Evolutionary conservation across 345 rosid genomes (phyloP), one percentile per base, ranked within the genome.

Genomic region (Euphorbia tirucalli): DNA sequence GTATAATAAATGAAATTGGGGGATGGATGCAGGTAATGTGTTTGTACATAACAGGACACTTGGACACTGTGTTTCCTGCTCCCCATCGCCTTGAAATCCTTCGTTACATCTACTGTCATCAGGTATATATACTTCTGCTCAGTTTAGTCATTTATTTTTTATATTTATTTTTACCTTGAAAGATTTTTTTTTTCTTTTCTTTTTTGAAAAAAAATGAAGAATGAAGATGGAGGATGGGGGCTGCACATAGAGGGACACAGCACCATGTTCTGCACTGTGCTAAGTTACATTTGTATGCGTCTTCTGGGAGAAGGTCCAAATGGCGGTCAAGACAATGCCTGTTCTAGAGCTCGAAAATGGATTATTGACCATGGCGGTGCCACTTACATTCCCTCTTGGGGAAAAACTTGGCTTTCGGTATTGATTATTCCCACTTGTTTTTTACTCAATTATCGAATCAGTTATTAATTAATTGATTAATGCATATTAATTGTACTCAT

Each of bases 191-290:
- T n/a, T n/a, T n/a, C n/a, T n/a, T n/a, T n/a, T n/a, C n/a, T n/a
- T n/a, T n/a, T n/a, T n/a, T n/a, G n/a, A n/a, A n/a, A n/a, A n/a
- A n/a, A n/a, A n/a, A n/a, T n/a, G n/a, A n/a, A n/a, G 75, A 76
- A 76, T 37, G 75, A 76, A 66, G 79, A 76, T 66, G 79, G 79
- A 4, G 79, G 79, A 0, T 76, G 72, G 75, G 79, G 79, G 27
- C 30, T 76, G 0, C 79, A 76, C 37, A 71, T 76, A 48, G 79
- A 76, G 54, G 70, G 74, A 1, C 79, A 46, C 24, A 76, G 79
- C 72, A 71, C 65, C 25, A 76, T 76, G 79, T 76, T 76, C 72
- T 71, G 75, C 62, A 76, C 79, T 1, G 66, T 64, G 19, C 66
- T 76, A 14, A 76, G 25, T 48, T 76, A 76, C 56, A 61, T 76